Base-by-base conservation (phyloP, 345 rosid species). In the Sonneratia caseolaris region DNA sequence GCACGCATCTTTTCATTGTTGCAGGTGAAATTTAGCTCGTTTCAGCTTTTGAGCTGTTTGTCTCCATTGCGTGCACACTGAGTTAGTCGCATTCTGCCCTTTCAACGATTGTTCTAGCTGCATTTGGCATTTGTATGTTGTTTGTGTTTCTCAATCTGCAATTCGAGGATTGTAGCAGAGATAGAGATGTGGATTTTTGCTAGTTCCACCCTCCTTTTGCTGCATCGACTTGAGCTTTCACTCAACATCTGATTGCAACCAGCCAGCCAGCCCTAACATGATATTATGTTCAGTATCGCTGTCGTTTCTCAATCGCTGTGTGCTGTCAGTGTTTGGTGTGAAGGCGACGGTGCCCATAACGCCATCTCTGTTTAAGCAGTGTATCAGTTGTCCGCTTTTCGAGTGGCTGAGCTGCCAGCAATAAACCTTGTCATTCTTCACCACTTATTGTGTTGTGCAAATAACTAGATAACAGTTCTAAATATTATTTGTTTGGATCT, bases 1-100 rank as follows among this genome's bases (percentile, higher is more conserved):
- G 13, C 51, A 14, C 38, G 13, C 24, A 21, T 22, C 35, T 13
- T 9, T 9, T 47, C 51, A 13, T 13, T 13, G 51, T 9, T 47
- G 51, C 51, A 13, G 69, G 77, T 56, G 68, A 49, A 81, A 61
- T 75, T 75, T 24, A 64, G 76, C 69, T 61, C 45, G 49, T 73
- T 70, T 12, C 24, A 48, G 73, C 48, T 66, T 59, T 68, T 43
- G 77, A 73, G 76, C 72, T 70, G 66, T 65, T 37, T 72, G 70
- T 77, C 70, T 65, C 36, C 78, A 69, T 72, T 71, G 68, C 37
- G 19, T 51, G 10, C 0, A 9, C 42, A 59, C 15, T 13, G 15
- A 8, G 40, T 59, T 40, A 35, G 49, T 16, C 24, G n/a, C 74
- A 10, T 37, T 64, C 42, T 27, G 16, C 40, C 36, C 59, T 38